Percentiles rank a stretch among this genome's conserved stretches.
Evolutionary conservation across 1,139 yeast species (phyloP).

Genomic region (Ashbya aceris): DNA sequence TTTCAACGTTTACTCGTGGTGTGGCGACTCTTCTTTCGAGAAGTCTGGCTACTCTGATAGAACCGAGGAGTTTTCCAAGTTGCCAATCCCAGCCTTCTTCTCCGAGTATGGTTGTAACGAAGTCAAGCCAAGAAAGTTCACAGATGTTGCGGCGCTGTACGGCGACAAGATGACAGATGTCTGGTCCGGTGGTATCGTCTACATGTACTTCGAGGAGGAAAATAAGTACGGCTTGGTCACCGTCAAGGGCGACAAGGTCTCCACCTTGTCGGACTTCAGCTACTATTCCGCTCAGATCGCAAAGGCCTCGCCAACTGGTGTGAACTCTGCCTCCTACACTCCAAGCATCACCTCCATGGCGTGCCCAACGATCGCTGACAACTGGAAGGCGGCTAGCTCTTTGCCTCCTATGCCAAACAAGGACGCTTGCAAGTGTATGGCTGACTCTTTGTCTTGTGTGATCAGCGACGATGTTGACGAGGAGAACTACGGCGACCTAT

Average conservation of each 20-base stretch:
- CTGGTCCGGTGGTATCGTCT: slow-evolving; percentile 85
- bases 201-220: slow-evolving; percentile 70
- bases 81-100: slow-evolving; percentile 64
- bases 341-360: slow-evolving; percentile 38
- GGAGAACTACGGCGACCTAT: slow-evolving; percentile 49
- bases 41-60: slow-evolving; percentile 66
- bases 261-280: slow-evolving; percentile 52
- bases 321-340: slow-evolving; percentile 41
- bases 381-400: slow-evolving; percentile 55
- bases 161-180: slow-evolving; percentile 60
- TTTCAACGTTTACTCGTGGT: slow-evolving; percentile 94
- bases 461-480: slow-evolving; percentile 40
- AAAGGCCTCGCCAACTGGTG: slow-evolving; percentile 49
- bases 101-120: slow-evolving; percentile 77
- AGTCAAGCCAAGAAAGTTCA: slow-evolving; percentile 53
- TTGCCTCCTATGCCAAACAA: slow-evolving; percentile 72
- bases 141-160: slow-evolving; percentile 59
- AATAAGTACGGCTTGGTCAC: slow-evolving; percentile 70
- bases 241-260: slow-evolving; percentile 43
- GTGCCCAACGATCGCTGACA: slow-evolving; percentile 44
- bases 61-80: slow-evolving; percentile 59
- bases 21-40: slow-evolving; percentile 61
- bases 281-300: slow-evolving; percentile 45
- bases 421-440: slow-evolving; percentile 53
- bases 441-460: slow-evolving; percentile 43